phyloP scores from a whole-genome alignment of 208 protist genomes.

The Sergeia podlipaevii region DNA sequence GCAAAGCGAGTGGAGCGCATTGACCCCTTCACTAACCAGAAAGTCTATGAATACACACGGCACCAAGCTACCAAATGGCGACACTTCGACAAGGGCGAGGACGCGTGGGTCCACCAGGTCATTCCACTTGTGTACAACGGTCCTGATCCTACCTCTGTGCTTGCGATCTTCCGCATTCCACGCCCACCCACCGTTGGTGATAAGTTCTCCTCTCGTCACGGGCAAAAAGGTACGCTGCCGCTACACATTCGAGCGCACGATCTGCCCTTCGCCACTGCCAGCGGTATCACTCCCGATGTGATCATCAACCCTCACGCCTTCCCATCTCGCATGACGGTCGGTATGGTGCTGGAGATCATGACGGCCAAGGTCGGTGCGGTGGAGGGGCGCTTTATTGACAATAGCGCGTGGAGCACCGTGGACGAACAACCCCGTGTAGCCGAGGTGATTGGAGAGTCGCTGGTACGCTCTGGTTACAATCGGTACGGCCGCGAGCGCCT shows the following conservation, averaged over 20 bases:
- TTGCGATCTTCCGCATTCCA: slow-evolving; percentile 89
- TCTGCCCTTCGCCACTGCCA: slow-evolving; percentile 92
- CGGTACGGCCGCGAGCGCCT: slow-evolving; percentile 97
- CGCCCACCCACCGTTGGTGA: slow-evolving; percentile 98
- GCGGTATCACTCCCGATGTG: slow-evolving; percentile 98
- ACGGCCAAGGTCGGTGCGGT: slow-evolving; percentile 95
- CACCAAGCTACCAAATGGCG: slow-evolving; percentile 85
- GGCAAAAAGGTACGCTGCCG: slow-evolving; percentile 99
- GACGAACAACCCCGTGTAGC: slow-evolving; percentile 58
- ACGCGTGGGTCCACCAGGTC: slow-evolving; percentile 88
- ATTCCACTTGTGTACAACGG: slow-evolving; percentile 82
- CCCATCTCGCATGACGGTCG: slow-evolving; percentile 99
- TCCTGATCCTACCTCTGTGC: slow-evolving; percentile 71
- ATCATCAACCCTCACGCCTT: slow-evolving; percentile 99
- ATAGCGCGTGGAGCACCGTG: slow-evolving; percentile 90
- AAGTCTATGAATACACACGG: slow-evolving; percentile 77
- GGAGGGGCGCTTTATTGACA: slow-evolving; percentile 96
- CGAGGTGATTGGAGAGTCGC: slow-evolving; percentile 96
- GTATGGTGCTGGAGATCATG: slow-evolving; percentile 98
- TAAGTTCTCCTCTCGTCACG: slow-evolving; percentile 99
- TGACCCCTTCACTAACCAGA: slow-evolving; percentile 72
- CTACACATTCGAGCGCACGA: slow-evolving; percentile 92
- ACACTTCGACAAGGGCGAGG: slow-evolving; percentile 90
- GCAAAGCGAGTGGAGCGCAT: slow-evolving; percentile 68
- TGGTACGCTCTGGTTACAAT: slow-evolving; percentile 94